phyloP scores from a whole-genome alignment of 2,329 filamentous ascomycete species.

The Xylariaceae sp. region DNA sequence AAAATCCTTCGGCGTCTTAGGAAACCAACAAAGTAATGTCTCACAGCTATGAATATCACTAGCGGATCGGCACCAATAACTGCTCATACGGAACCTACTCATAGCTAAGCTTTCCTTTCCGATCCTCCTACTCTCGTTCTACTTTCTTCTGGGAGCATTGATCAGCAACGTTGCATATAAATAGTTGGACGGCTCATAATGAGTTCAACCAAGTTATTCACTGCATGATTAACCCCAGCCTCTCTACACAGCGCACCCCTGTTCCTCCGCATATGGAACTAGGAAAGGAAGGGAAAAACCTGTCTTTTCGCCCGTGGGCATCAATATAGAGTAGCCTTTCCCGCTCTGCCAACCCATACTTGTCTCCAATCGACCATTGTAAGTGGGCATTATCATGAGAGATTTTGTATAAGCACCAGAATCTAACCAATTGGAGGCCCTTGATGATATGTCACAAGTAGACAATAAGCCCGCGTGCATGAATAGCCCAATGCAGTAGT shows the following conservation, averaged over 20 bases:
- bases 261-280: not conserved
- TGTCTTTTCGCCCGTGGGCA: not conserved
- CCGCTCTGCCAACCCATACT: not conserved
- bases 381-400: constrained; percentile 20
- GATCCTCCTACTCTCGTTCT: constrained; percentile 3
- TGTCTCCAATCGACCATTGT: constrained; percentile 1
- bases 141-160: not conserved
- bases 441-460: constrained; percentile 13
- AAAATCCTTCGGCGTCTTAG: not conserved
- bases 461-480: no score
- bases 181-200: not conserved
- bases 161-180: constrained; percentile 24
- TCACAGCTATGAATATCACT: not conserved
- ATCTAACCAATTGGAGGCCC: constrained; percentile 13
- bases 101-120: constrained; percentile 6
- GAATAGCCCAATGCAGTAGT: constrained; percentile 3
- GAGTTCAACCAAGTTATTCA: constrained; percentile 2
- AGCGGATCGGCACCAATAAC: constrained; percentile 2
- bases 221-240: not conserved
- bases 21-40: not conserved
- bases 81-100: constrained; percentile 2
- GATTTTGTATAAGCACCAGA: not conserved
- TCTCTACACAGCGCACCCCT: constrained; percentile 1
- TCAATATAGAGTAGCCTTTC: not conserved
- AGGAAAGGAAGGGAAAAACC: constrained; percentile 5